A percentile compares a stretch with the other conserved stretches of the same genome.
Evolutionary conservation across 352 stramenopile species (phyloP).

Genomic region (Globisporangium viniferum): DNA sequence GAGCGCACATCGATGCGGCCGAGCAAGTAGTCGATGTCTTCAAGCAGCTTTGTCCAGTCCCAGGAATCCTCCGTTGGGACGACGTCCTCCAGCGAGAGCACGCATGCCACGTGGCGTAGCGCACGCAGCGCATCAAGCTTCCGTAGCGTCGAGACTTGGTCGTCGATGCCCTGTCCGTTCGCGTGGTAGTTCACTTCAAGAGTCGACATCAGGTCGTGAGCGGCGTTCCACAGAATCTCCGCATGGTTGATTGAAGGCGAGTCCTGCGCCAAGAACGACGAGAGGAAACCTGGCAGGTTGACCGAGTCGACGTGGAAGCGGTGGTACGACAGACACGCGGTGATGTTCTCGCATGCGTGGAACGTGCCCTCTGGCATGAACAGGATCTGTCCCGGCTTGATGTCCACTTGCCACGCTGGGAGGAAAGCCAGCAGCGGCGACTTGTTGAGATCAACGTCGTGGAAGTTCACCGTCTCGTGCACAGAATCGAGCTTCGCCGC

Average conservation of each 20-base stretch:
- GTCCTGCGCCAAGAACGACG: constrained; percentile 89
- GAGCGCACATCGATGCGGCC: constrained; percentile 53
- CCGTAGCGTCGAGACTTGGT: constrained; percentile 41
- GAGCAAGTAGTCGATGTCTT: constrained; percentile 70
- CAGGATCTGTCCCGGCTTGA: constrained; percentile 92
- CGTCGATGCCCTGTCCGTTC: constrained; percentile 39
- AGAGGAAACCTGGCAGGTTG: constrained; percentile 89
- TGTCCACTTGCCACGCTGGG: constrained; percentile 80
- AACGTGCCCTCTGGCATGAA: constrained; percentile 93
- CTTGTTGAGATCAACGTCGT: constrained; percentile 80
- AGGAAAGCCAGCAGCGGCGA: constrained; percentile 88
- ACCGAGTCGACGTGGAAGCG: constrained; percentile 92
- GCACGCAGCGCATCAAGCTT: constrained; percentile 66
- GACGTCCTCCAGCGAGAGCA: constrained; percentile 64
- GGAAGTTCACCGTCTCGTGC: constrained; percentile 77
- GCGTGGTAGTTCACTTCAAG: constrained; percentile 78
- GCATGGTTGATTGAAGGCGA: constrained; percentile 88
- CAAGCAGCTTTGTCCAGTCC: constrained; percentile 76
- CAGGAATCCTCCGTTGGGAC: constrained; percentile 71
- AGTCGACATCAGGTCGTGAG: constrained; percentile 84
- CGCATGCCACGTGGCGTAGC: constrained; percentile 57
- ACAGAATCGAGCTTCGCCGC: constrained; percentile 84
- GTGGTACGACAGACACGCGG: constrained; percentile 92
- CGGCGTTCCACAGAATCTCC: constrained; percentile 92
- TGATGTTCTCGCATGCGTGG: constrained; percentile 91